Evolutionary conservation across 768 basidiomycete genomes (phyloP).

Genomic region (Mycena chlorophos): DNA sequence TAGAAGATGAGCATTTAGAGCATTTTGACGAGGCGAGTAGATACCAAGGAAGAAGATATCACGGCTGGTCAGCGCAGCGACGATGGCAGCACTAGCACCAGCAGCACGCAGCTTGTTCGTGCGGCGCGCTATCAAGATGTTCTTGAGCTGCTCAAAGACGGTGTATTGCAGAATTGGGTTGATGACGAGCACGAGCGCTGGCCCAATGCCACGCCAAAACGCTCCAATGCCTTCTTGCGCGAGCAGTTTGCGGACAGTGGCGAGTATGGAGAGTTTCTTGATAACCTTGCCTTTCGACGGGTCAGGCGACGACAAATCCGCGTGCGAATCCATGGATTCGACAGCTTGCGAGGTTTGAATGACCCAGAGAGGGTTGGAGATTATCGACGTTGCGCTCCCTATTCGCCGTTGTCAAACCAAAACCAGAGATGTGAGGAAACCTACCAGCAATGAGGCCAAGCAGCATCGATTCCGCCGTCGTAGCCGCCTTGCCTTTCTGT

Average conservation of each 20-base stretch:
- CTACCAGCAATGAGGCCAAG: slow-evolving; percentile 85
- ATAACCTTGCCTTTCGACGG: slow-evolving; percentile 31
- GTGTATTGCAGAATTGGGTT: slow-evolving; percentile 97
- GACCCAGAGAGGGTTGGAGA: slow-evolving; percentile 97
- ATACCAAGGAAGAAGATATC: slow-evolving; percentile 83
- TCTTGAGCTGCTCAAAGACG: slow-evolving; percentile 94
- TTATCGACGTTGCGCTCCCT: slow-evolving; percentile 87
- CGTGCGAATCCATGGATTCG: slow-evolving; percentile 47
- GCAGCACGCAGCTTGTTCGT: slow-evolving; percentile 52
- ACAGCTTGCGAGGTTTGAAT: slow-evolving; percentile 85
- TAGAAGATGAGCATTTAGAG: neutral
- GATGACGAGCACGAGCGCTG: slow-evolving; percentile 88
- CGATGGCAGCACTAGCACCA: slow-evolving; percentile 42
- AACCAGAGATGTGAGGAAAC: slow-evolving; percentile 4
- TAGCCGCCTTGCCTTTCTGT: slow-evolving; percentile 66
- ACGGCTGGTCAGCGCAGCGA: slow-evolving; percentile 68
- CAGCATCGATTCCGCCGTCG: slow-evolving; percentile 85
- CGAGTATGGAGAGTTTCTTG: slow-evolving; percentile 60
- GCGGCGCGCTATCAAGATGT: slow-evolving; percentile 65
- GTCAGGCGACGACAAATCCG: slow-evolving; percentile 27
- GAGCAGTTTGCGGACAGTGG: slow-evolving; percentile 69
- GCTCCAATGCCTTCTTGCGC: slow-evolving; percentile 74
- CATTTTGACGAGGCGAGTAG: neutral
- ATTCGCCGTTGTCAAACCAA: neutral
- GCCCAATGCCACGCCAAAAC: slow-evolving; percentile 91